Conservation (phyloP, 805 yeast genomes). For the Yarrowia deformans region DNA sequence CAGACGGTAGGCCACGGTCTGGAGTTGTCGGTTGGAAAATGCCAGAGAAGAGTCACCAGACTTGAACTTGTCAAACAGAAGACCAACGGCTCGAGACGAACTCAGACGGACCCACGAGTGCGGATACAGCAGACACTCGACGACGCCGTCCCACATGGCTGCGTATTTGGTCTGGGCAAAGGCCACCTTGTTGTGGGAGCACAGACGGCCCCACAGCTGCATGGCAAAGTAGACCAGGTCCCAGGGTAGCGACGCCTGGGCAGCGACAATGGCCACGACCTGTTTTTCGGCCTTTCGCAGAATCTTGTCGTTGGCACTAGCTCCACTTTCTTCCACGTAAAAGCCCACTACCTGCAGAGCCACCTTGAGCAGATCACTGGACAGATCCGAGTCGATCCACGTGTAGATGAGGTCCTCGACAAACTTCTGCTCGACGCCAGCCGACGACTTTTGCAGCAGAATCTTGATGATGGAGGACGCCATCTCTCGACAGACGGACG, state of each 20-base stretch:
- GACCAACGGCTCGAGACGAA: slow-evolving; percentile 66
- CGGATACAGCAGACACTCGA: slow-evolving; percentile 73
- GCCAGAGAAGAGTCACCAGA: slow-evolving; percentile 10
- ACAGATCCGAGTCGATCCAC: slow-evolving; percentile 63
- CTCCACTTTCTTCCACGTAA: slow-evolving; percentile 55
- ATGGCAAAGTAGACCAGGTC: slow-evolving; percentile 75
- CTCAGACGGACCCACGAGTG: slow-evolving; percentile 89
- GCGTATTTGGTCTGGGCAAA: slow-evolving; percentile 50
- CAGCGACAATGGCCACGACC: slow-evolving; percentile 51
- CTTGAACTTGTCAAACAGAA: slow-evolving; percentile 55
- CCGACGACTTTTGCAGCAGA: slow-evolving; percentile 54
- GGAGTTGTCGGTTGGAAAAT: slow-evolving; percentile 60
- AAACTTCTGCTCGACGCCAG: slow-evolving; percentile 46
- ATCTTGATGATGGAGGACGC: slow-evolving; percentile 67
- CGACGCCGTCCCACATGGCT: slow-evolving; percentile 59
- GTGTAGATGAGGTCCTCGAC: slow-evolving; percentile 57
- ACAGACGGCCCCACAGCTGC: slow-evolving; percentile 55
- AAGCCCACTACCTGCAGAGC: slow-evolving; percentile 76
- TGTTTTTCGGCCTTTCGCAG: slow-evolving; percentile 54
- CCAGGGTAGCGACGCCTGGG: slow-evolving; percentile 66
- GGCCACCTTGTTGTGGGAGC: slow-evolving; percentile 45
- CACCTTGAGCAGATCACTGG: slow-evolving; percentile 66
- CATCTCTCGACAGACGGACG: slow-evolving; percentile 82
- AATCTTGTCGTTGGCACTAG: slow-evolving; percentile 53
- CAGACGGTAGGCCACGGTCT: slow-evolving; percentile 64